Conservation (phyloP, 768 basidiomycete species). For the Pulveroboletus ravenelii region DNA sequence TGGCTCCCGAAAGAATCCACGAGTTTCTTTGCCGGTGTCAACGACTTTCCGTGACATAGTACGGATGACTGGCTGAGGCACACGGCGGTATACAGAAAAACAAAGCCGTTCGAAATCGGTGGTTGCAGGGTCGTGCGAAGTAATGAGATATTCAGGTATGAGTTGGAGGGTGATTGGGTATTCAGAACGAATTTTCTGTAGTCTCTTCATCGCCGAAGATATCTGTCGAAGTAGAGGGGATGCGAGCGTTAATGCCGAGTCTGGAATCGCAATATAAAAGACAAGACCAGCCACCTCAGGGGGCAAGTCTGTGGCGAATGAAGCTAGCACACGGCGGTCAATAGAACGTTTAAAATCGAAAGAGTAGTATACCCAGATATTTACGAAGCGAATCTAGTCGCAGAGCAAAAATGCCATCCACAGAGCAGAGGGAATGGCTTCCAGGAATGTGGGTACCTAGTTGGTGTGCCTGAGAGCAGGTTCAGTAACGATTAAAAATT, state of each 20-base stretch:
- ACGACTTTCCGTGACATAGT: slow-evolving; percentile 51
- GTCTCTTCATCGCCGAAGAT: slow-evolving; percentile 57
- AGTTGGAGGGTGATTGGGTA: slow-evolving; percentile 64
- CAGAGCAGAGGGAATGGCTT: slow-evolving; percentile 39
- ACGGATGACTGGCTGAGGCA: slow-evolving; percentile 57
- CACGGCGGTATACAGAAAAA: slow-evolving; percentile 67
- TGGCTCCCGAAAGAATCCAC: slow-evolving; percentile 59
- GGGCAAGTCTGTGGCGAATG: slow-evolving; percentile 45
- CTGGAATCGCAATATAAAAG: slow-evolving; percentile 66
- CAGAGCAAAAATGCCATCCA: slow-evolving; percentile 57
- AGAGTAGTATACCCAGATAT: slow-evolving; percentile 41
- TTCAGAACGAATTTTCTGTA: slow-evolving; percentile 42
- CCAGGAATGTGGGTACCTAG: slow-evolving; percentile 57
- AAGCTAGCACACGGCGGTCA: slow-evolving; percentile 32
- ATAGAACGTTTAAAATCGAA: neutral
- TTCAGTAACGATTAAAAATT: slow-evolving; percentile 10
- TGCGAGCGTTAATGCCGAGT: slow-evolving; percentile 54
- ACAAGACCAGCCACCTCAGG: slow-evolving; percentile 42
- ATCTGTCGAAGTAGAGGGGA: slow-evolving; percentile 68
- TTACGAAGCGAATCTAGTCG: slow-evolving; percentile 72
- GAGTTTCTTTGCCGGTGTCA: slow-evolving; percentile 35
- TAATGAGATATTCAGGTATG: slow-evolving; percentile 61
- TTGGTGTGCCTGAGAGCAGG: slow-evolving; percentile 47
- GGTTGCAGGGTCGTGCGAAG: slow-evolving; percentile 26
- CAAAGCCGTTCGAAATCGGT: slow-evolving; percentile 47